Base-by-base conservation (phyloP, 495 filamentous ascomycete genomes). In the Tuber melanosporum region DNA sequence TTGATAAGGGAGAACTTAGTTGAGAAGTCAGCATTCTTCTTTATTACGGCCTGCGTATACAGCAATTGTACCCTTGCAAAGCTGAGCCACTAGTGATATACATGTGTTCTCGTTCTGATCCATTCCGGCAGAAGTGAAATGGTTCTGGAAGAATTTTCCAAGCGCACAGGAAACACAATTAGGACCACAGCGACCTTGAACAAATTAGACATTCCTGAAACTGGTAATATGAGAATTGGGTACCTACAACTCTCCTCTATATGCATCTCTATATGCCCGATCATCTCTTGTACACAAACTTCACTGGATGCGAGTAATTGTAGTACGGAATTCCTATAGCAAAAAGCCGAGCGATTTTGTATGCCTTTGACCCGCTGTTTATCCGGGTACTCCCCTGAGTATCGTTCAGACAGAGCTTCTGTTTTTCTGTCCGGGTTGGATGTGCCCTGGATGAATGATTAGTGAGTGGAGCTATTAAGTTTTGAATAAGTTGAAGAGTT, bases 271-370 rank as follows among this genome's bases (percentile, higher is more conserved):
- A 70, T 32, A 49, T 83, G 81, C 17, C 70, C 72, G 10, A 9
- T 36, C 9, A 80, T 72, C 73, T 78, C 75, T 14, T 74, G 14
- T 14, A 71, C 41, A 44, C 82, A 78, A 10, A 62, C 45, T 20
- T 71, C 17, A 26, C 49, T 75, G 20, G 70, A 76, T 12, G 75
- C 72, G 19, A 83, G 66, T 5, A 82, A 17, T 17, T 83, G 81
- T 10, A 83, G 69, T 0, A 78, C 81, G 9, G 81, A 78, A 69
- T 83, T 83, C 3, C 81, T 71, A 73, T 83, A 83, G 46, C 81
- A 83, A 46, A 78, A 47, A 44, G 57, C 19, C 10, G 45, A 32
- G 36, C n/a, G 1, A 66, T 77, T 77, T 4, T 12, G 26, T 1
- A 83, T 43, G 7, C 81, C 81, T n/a, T 46, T 42, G 8, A 43